phyloP scores from a whole-genome alignment of 495 filamentous ascomycete species.

The Aspergillus bridgeri region DNA sequence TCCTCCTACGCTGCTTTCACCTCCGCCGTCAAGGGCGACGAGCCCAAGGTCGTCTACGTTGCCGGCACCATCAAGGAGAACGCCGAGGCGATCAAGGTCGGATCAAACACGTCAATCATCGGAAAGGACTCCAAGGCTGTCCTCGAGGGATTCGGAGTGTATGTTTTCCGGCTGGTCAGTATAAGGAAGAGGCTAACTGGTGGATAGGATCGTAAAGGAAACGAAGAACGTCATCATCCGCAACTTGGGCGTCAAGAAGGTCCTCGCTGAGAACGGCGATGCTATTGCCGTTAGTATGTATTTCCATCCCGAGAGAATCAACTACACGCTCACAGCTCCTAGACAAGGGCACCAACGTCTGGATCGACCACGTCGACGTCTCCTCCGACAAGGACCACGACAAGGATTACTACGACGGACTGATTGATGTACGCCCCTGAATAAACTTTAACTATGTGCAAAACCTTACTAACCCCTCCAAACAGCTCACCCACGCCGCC shows the following conservation, averaged over 20 bases:
- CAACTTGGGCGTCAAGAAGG: conserved; percentile 58
- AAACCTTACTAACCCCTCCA: not conserved
- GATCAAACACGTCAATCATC: conserved; percentile 55
- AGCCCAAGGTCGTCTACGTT: conserved; percentile 47
- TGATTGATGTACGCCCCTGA: conserved; percentile 48
- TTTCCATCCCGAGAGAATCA: not conserved
- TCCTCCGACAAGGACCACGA: conserved; percentile 50
- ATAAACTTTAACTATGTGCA: not conserved
- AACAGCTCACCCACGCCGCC: conserved; percentile 41
- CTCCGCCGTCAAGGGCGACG: conserved; percentile 42
- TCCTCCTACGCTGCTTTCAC: conserved; percentile 53
- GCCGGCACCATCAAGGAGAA: conserved; percentile 42
- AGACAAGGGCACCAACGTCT: conserved; percentile 56
- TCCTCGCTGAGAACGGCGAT: conserved; percentile 56
- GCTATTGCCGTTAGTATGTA: conserved; percentile 52
- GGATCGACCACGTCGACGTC: conserved; percentile 68
- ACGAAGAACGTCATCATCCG: conserved; percentile 60
- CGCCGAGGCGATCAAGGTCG: conserved; percentile 42
- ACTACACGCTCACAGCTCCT: conserved; percentile 10
- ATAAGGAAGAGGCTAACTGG: not conserved
- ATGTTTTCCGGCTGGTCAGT: not conserved
- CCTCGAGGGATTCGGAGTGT: conserved; percentile 34
- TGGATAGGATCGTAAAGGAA: conserved; percentile 39
- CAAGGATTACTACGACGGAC: conserved; percentile 68
- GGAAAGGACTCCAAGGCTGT: conserved; percentile 34